Evolutionary conservation across 179 eudicot genomes (phyloP), one percentile per base, ranked within the genome.

Genomic region (Drosera spatulata): DNA sequence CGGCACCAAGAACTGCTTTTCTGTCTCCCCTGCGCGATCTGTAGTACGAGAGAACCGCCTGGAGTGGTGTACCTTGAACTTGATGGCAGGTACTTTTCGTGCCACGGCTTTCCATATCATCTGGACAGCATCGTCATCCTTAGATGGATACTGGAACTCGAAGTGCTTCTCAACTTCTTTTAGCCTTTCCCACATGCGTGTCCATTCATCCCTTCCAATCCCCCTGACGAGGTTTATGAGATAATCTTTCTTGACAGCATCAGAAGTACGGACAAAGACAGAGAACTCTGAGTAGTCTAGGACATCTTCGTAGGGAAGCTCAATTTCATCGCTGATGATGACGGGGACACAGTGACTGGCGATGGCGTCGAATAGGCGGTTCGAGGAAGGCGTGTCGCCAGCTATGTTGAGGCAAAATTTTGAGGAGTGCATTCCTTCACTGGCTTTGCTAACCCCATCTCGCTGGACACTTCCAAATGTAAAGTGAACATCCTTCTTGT

Each of bases 391-490:
- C 38, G 96, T 91, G 71, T 85, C 98, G 3, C 96, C 96, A 0
- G 98, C 98, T 72, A 91, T 85, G 79, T 88, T 85, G 67, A 91
- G 91, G 78, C 97, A 91, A 68, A 81, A 91, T 63, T 85, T 91
- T 10, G 97, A 88, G 51, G 80, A 61, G 46, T 77, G 94, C 97
- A 91, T 91, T 14, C 97, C 97, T 44, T 66, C 55, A 38, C 81
- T 71, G 5, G 97, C 91, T 38, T 71, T 70, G 12, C 37, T 71
- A 40, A 91, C 69, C 6, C 97, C 96, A 14, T 78, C 84, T 33
- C 67, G 73, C 55, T 75, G 80, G 58, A 85, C 71, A 58, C 80
- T 85, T 39, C 97, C 97, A 38, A 85, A 88, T 39, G 85, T 51
- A 60, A 91, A 91, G 67, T 91, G 97, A 46, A 91, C 97, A 38